phyloP scores from a whole-genome alignment of 352 stramenopile species.

The Globisporangium barbulae region DNA sequence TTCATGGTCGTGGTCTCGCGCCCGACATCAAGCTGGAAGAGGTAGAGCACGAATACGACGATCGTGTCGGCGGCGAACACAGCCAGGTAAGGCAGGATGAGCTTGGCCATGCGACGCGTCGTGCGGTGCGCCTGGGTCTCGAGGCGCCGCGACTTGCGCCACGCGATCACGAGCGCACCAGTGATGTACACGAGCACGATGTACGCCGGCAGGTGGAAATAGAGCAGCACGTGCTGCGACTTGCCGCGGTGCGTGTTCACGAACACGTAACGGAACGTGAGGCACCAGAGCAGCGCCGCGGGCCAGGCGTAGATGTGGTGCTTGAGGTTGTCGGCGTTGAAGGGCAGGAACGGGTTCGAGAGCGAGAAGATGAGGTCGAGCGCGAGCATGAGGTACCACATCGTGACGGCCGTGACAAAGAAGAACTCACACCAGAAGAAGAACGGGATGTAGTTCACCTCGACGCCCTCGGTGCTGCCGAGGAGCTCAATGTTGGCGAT shows the following conservation, averaged over 20 bases:
- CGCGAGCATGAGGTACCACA: conserved; percentile 86
- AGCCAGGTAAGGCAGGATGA: conserved; percentile 73
- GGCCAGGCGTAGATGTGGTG: conserved; percentile 84
- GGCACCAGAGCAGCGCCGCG: conserved; percentile 55
- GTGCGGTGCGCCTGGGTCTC: conserved; percentile 76
- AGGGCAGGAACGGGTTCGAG: conserved; percentile 84
- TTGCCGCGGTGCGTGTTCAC: conserved; percentile 19
- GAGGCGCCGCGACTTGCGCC: conserved; percentile 65
- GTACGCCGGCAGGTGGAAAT: conserved; percentile 67
- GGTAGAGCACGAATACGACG: conserved; percentile 50
- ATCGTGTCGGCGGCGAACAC: conserved; percentile 57
- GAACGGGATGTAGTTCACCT: conserved; percentile 48
- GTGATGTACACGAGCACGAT: conserved; percentile 68
- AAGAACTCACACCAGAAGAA: conserved; percentile 87
- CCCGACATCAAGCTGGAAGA: conserved; percentile 32
- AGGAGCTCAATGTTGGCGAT: conserved; percentile 58
- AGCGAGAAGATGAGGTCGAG: conserved; percentile 86
- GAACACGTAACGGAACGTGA: conserved; percentile 67
- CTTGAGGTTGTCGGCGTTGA: conserved; percentile 84
- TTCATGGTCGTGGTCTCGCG: conserved; percentile 45
- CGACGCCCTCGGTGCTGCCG: conserved; percentile 23
- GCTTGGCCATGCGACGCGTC: conserved; percentile 79
- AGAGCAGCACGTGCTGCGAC: conserved; percentile 56
- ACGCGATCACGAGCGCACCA: conserved; percentile 50
- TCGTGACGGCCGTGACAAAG: conserved; percentile 71